Evolutionary conservation across 345 rosid species (phyloP), one percentile per base, ranked within the genome.

Genomic region (Euphorbia peplus): DNA sequence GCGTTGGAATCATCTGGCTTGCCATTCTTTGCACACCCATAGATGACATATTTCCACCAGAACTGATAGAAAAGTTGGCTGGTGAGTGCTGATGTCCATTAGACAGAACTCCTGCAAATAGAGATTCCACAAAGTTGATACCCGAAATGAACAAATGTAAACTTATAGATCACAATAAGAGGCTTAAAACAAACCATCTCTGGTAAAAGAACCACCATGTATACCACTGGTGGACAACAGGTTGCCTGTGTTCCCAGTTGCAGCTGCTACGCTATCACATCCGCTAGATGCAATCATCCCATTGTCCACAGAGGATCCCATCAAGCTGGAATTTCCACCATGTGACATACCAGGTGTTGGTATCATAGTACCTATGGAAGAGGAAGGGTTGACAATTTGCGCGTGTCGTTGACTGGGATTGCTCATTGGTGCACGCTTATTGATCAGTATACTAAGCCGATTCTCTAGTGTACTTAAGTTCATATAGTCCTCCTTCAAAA

Each of bases 1-100:
- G 99, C 53, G 97, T 88, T 62, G 99, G 99, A 76, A 95, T 89
- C 97, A 95, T 91, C 75, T 87, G 95, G 77, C 87, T 78, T 60
- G 80, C 50, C 82, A 80, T 83, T 79, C 93, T 87, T 69, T 84
- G 93, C 47, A 76, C 73, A 60, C 89, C 82, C 80, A 81, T 56
- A 52, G 97, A 81, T 51, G 93, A 71, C 89, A 87, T 75, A 78
- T 71, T 91, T 51, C 90, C 96, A 84, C 89, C 83, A 70, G 95
- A 83, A 72, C 84, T 84, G 75, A 85, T 80, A 63, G 86, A 72
- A 84, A 81, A 86, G 72, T 82, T 86, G 73, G 85, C 82, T 37
- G 84, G 64, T 24, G 90, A 75, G 68, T 88, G 92, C 73, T 86
- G 90, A 82, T 79, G 86, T 64, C 87, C 92, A 84, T 82, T 87